Evolutionary conservation across 2,329 filamentous ascomycete genomes (phyloP), one percentile per base, ranked within the genome.

Genomic region (Lasiodiplodia citricola): DNA sequence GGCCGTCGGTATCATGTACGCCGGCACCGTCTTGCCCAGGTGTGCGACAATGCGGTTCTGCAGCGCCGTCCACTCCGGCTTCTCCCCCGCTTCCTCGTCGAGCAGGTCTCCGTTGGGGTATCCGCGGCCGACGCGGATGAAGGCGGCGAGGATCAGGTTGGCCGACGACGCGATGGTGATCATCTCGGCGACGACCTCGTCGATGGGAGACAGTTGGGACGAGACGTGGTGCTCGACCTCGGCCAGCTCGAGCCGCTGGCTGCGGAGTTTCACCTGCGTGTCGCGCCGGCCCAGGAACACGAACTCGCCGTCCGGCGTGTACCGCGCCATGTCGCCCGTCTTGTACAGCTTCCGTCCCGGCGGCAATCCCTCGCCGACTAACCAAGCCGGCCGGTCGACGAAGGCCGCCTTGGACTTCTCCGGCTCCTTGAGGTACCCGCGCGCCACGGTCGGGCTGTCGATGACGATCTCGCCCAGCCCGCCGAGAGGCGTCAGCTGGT

Each of bases 31-130:
- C 35, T 41, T 58, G 8, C 35, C 55, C 35, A 58, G 55, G 38
- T 41, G 38, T 10, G 55, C 21, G 55, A 35, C 31, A 18, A 57
- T 37, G 8, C 51, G 21, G 23, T 54, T 25, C 51, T 25, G 51
- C 51, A 54, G 14, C 11, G 51, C n/a, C 21, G 23, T 25, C 51
- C 51, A 54, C 14, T 54, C 51, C 5, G 51, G 3, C 14, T 10
- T 31, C 1, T 13, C 23, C 1, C 31, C 55, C 2, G 51, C 23
- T 1, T 13, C 23, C 13, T 28, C 51, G 14, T 54, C 51, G 3
- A 54, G 82, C 80, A 69, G 85, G 73, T 18, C 81, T 75, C 2
- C 84, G 82, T 58, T 84, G 77, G 3, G 78, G 79, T 69, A 83
- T 78, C 41, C 75, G 78, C 14, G 83, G 69, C 11, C 37, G 65